Percentiles rank a stretch among this genome's conserved stretches.
phyloP scores from a whole-genome alignment of 225 moss, liverwort and hornwort species.

The Rhytidiadelphus loreus region DNA sequence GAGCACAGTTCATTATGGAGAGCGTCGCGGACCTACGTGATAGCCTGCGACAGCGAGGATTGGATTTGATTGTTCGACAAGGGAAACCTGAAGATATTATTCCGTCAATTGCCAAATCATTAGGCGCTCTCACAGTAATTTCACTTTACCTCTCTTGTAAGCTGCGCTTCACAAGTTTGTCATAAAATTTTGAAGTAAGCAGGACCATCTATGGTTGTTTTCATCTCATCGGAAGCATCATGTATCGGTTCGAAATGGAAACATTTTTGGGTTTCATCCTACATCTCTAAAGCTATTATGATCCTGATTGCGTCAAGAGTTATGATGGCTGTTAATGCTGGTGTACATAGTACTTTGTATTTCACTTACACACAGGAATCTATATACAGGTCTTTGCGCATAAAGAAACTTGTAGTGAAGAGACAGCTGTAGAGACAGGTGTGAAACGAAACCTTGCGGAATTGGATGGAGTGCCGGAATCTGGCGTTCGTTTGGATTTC shows the following conservation, averaged over 20 bases:
- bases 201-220: background rate
- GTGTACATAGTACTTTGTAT: background rate
- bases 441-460: constrained; percentile 47
- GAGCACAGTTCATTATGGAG: constrained; percentile 92
- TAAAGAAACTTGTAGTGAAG: constrained; percentile 94
- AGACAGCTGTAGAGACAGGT: constrained; percentile 64
- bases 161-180: background rate
- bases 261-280: background rate
- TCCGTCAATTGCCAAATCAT: constrained; percentile 53
- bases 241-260: background rate
- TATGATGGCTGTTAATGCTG: background rate
- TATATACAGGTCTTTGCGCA: constrained; percentile 71
- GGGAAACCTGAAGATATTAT: constrained; percentile 88
- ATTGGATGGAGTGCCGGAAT: background rate
- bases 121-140: constrained; percentile 67
- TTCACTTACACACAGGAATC: background rate
- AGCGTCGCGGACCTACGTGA: constrained; percentile 75
- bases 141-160: background rate
- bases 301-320: background rate
- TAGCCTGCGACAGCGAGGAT: constrained; percentile 57
- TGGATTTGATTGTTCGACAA: constrained; percentile 75
- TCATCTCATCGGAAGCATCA: background rate
- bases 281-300: background rate
- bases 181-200: background rate
- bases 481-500: constrained; percentile 38